Evolutionary conservation across 768 basidiomycete genomes (phyloP), one percentile per base, ranked within the genome.

Genomic region (Leccinum aurantiacum): DNA sequence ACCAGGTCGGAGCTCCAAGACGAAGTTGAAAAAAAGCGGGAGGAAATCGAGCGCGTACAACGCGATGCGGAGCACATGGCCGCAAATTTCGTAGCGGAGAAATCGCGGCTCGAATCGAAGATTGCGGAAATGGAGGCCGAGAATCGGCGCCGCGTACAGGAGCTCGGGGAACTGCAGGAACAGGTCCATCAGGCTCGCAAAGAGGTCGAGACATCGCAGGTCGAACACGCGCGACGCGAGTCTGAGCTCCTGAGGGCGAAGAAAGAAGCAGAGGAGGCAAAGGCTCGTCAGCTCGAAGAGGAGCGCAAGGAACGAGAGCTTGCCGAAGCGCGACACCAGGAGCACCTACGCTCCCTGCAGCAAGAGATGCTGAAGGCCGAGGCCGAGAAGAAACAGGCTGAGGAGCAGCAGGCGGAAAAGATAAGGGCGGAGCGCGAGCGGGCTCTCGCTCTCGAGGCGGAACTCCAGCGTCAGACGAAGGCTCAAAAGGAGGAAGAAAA

Each of bases 41-140:
- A 69, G n/a, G 80, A 82, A 59, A 79, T 83, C 61, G 66, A 69
- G 14, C 72, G 79, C 35, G 74, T 82, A 27, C 76, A 77, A 50
- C 60, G 56, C 27, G 79, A 82, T 37, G 70, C 80, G 2, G 63
- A 73, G 48, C 76, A 71, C n/a, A 71, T 82, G 65, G 77, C 72
- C 0, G 69, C 76, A 13, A 72, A 76, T 29, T 81, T 78, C 60
- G 54, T 63, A 50, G 70, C 72, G 27, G 78, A 81, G 63, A 77
- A 76, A 55, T 60, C 61, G 31, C 65, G 74, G 37, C 74, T 74
- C 3, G 68, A 73, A 57, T 70, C 70, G 15, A 59, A 5, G 63
- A 70, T 74, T 22, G 57, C 55, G 6, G 50, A 59, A 53, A 74
- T 74, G 72, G 72, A 74, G 54, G 37, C 47, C 3, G 66, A 74